These are phyloP conservation scores for Trichoderma sp. DNA, from an alignment of 2,329 filamentous ascomycete species.

Conservation along the genomic window DNA sequence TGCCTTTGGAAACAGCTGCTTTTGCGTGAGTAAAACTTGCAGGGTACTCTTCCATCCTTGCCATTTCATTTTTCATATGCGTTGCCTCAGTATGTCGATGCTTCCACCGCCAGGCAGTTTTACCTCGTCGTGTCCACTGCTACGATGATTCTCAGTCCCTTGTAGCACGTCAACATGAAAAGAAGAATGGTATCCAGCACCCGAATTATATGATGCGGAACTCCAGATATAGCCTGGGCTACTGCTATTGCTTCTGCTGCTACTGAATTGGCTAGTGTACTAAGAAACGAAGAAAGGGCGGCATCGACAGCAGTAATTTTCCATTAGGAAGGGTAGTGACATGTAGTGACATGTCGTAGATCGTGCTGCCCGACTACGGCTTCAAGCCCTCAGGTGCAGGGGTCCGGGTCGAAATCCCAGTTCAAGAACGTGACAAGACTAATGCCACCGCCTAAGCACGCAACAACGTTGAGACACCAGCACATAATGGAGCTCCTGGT, in stretches of 20 bases:
- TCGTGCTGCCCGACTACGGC: constrained; percentile 21
- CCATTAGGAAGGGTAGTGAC: constrained; percentile 6
- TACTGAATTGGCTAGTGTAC: too few relatives aligned
- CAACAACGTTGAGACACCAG: too few relatives aligned
- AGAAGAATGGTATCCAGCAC: too few relatives aligned
- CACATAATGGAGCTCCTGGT: too few relatives aligned
- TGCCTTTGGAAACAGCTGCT: background rate
- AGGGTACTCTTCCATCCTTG: background rate
- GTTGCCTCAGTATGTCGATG: background rate
- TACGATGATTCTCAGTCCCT: background rate
- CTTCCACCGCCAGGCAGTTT: background rate
- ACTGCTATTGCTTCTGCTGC: too few relatives aligned
- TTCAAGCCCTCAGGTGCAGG: constrained; percentile 14
- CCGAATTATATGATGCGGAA: too few relatives aligned
- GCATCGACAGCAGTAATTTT: background rate
- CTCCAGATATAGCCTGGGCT: too few relatives aligned
- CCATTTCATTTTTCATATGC: background rate
- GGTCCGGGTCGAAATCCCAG: background rate
- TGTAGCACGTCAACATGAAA: background rate
- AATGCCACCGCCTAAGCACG: too few relatives aligned
- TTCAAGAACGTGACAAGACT: too few relatives aligned
- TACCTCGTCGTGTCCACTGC: background rate
- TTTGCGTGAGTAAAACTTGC: background rate
- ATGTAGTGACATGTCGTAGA: constrained; percentile 19
- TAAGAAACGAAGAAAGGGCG: background rate